Base-by-base conservation (phyloP, 306 rosid genomes). In the Begonia loranthoides region DNA sequence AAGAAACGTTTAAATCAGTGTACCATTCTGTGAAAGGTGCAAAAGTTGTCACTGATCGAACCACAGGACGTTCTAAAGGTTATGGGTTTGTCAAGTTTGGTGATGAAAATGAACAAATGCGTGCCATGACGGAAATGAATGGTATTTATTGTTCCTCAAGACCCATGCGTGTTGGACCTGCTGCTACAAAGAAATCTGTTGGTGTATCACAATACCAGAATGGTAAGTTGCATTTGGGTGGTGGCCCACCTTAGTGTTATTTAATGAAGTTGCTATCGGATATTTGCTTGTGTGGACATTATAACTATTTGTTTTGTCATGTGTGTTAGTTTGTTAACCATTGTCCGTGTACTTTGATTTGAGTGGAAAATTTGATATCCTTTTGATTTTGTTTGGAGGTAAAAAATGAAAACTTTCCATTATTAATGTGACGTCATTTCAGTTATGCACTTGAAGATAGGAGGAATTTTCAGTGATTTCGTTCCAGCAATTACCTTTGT, bases 41-140 rank as follows among this genome's bases (percentile, higher is more conserved):
- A 2, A 80, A 76, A 62, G 87, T 80, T 52, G 87, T 80, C 14
- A 80, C 74, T 15, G 87, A 80, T 56, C 68, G 83, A 67, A 41
- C 74, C 58, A 80, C 87, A 15, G 87, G 80, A 49, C 83, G 83
- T 41, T 76, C 87, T 1, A 80, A 80, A 54, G 87, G 87, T 52
- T 80, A 76, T 56, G 87, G 87, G 14, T 80, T 80, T 67, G 83
- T 80, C 8, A 73, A 72, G 68, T 80, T 80, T 41, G 71, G 76
- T 9, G 87, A 80, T 16, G 87, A 80, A 52, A 22, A 41, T 50
- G 75, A 80, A 48, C 87, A 80, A 58, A 6, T 73, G 70, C 78
- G 80, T 28, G 79, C 83, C 3, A 70, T 80, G 83, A 73, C 44
- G 36, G 87, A 80, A 63, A 80, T 80, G 87, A 80, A 80, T 55